phyloP scores from a whole-genome alignment of 257 asterid species.

The Schizonepeta tenuifolia region DNA sequence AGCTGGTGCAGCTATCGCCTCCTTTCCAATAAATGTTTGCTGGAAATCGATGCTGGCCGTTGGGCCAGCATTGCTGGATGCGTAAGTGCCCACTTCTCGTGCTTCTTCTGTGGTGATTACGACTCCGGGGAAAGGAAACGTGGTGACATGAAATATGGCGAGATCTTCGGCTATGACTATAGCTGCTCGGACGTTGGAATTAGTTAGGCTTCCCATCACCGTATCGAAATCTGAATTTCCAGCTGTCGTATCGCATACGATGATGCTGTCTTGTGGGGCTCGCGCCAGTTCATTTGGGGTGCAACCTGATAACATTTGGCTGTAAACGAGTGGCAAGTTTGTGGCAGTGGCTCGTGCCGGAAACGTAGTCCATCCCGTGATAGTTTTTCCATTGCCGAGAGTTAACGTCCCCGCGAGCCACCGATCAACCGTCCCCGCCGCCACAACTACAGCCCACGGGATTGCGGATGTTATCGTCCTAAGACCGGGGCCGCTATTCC shows the following conservation, averaged over 20 bases:
- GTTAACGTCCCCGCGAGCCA: constrained; percentile 42
- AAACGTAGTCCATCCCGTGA: constrained; percentile 43
- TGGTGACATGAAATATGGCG: neutral
- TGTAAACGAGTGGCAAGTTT: constrained; percentile 21
- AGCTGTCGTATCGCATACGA: constrained; percentile 24
- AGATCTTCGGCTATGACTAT: constrained; percentile 37
- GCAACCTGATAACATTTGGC: constrained; percentile 29
- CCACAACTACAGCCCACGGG: constrained; percentile 49
- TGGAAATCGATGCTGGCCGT: constrained; percentile 38
- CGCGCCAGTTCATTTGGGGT: neutral
- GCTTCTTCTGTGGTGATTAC: constrained; percentile 35
- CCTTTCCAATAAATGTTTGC: constrained; percentile 36
- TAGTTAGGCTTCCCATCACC: neutral
- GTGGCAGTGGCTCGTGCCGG: constrained; percentile 29
- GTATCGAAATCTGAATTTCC: neutral
- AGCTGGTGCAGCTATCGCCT: constrained; percentile 41
- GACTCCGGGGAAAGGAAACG: constrained; percentile 40
- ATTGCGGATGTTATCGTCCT: constrained; percentile 28
- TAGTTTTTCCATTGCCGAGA: constrained; percentile 40
- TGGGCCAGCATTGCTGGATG: constrained; percentile 3
- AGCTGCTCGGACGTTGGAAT: constrained; percentile 32
- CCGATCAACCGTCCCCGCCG: constrained; percentile 43
- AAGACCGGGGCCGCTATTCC: constrained; percentile 30
- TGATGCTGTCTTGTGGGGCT: constrained; percentile 19
- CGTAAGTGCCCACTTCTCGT: constrained; percentile 26